Percentiles rank a stretch among this genome's conserved stretches.
phyloP scores from a whole-genome alignment of 306 rosid genomes.

The Cucurbita ficifolia region DNA sequence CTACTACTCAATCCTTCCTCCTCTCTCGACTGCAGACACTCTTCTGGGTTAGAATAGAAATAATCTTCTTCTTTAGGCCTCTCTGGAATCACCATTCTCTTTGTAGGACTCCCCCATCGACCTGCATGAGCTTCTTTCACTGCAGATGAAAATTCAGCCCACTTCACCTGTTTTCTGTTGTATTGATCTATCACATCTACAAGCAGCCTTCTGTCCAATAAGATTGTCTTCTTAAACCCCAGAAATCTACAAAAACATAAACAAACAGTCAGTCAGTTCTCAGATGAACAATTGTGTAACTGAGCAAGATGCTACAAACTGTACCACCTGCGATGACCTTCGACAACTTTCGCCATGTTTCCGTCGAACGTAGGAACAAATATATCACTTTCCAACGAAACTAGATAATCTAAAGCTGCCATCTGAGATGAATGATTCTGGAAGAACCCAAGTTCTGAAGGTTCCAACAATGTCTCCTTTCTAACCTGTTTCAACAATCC shows the following conservation, averaged over 20 bases:
- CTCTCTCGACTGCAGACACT: conserved; percentile 49
- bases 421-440: conserved; percentile 97
- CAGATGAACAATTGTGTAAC: neutral
- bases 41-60: conserved; percentile 84
- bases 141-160: conserved; percentile 78
- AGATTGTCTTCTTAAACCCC: conserved; percentile 74
- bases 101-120: conserved; percentile 72
- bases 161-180: conserved; percentile 29
- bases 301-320: neutral
- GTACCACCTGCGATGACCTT: conserved; percentile 99
- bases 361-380: conserved; percentile 97
- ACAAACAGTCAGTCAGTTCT: neutral
- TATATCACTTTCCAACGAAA: conserved; percentile 87
- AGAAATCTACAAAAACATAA: conserved; percentile 41
- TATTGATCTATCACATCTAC: conserved; percentile 77
- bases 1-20: conserved; percentile 39
- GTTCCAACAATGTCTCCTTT: conserved; percentile 80
- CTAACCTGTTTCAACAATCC: conserved; percentile 48
- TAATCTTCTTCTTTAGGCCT: conserved; percentile 94
- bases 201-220: conserved; percentile 65
- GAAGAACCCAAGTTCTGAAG: conserved; percentile 70
- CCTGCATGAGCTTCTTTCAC: conserved; percentile 62
- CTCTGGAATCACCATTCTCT: conserved; percentile 58
- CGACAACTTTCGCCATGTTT: conserved; percentile 99
- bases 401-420: conserved; percentile 98